Evolutionary conservation across 208 protist genomes (phyloP).

Genomic region (Spironucleus salmonicida): DNA sequence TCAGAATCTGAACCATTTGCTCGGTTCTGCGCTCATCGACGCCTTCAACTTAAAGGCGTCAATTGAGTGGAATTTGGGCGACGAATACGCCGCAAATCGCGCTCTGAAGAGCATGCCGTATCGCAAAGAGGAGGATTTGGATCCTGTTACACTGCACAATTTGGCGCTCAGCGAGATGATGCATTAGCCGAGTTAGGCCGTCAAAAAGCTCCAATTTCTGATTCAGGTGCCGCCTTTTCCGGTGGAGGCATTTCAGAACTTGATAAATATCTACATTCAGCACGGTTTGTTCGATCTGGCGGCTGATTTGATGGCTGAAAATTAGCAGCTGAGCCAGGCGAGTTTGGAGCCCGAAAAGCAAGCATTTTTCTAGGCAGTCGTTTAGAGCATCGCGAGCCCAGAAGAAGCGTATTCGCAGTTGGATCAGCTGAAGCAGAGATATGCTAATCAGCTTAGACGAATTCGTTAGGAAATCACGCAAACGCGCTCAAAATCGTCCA

Average conservation of each 20-base stretch:
- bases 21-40: neutral
- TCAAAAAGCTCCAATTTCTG: neutral
- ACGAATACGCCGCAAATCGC: neutral
- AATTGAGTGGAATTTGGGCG: slow-evolving; percentile 25
- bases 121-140: neutral
- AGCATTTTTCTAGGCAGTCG: slow-evolving; percentile 12
- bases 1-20: neutral
- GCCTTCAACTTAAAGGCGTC: slow-evolving; percentile 18
- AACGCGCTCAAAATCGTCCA: neutral
- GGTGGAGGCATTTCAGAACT: slow-evolving; percentile 18
- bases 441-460: neutral
- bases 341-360: slow-evolving; percentile 15
- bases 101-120: slow-evolving; percentile 13
- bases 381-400: neutral
- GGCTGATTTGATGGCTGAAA: slow-evolving; percentile 19
- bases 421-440: neutral
- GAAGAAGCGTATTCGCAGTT: slow-evolving; percentile 3
- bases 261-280: slow-evolving; percentile 27
- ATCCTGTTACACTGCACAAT: slow-evolving; percentile 26
- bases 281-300: slow-evolving; percentile 24
- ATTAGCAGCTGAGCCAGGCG: neutral
- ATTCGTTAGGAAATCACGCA: slow-evolving; percentile 4
- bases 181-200: neutral
- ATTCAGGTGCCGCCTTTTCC: slow-evolving; percentile 11
- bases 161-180: neutral